A percentile compares a stretch with the other conserved stretches of the same genome.
phyloP scores from a whole-genome alignment of 148 eudicot species.

The Camellia granthamiana region DNA sequence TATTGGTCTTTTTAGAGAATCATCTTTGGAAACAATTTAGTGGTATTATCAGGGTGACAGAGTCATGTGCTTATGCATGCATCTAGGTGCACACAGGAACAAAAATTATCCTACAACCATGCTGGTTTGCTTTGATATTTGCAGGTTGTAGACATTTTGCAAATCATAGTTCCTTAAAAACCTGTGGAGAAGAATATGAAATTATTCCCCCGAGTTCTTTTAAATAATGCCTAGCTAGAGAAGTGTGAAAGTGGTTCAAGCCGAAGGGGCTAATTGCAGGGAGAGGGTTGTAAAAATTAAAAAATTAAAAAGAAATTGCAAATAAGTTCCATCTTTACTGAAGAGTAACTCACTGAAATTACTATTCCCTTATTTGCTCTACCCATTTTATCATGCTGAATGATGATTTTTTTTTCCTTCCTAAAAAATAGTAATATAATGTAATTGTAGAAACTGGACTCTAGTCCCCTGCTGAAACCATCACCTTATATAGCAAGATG shows the following conservation, averaged over 20 bases:
- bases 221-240: background rate
- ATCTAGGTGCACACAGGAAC: background rate
- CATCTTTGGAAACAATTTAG: background rate
- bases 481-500: background rate
- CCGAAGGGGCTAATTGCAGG: background rate
- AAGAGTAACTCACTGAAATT: too few relatives aligned
- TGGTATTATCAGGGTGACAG: background rate
- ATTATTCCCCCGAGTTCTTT: background rate
- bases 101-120: background rate
- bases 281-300: background rate
- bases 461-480: too few relatives aligned
- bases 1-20: conserved; percentile 1
- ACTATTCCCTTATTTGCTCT: too few relatives aligned
- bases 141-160: background rate
- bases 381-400: too few relatives aligned
- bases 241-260: background rate
- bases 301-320: background rate
- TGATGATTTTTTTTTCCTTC: too few relatives aligned
- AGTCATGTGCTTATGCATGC: background rate
- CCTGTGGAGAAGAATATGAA: background rate
- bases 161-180: background rate
- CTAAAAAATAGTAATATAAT: too few relatives aligned
- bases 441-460: too few relatives aligned
- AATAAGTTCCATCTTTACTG: background rate
- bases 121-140: background rate